Conservation (phyloP, 23 red algal genomes). For the Chondrus crispus region DNA sequence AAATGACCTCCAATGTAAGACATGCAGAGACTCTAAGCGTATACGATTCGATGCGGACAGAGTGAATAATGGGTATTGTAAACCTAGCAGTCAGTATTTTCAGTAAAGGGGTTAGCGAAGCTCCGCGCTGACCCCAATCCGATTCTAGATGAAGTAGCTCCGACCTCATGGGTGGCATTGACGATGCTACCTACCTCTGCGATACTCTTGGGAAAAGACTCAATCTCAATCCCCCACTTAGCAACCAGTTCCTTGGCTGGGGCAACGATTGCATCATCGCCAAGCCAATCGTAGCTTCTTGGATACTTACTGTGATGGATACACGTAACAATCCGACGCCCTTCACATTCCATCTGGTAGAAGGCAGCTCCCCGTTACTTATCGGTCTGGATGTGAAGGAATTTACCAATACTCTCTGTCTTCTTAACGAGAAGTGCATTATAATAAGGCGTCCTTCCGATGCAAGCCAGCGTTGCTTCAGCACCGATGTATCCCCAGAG, state of each 20-base stretch:
- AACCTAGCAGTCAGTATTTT: neutral
- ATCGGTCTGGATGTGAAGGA: neutral
- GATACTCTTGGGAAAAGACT: neutral
- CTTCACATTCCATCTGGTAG: neutral
- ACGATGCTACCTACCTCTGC: neutral
- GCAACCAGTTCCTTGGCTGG: neutral
- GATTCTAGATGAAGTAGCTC: constrained; percentile 27
- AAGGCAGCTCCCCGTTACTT: neutral
- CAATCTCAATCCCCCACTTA: neutral
- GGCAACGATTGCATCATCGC: neutral
- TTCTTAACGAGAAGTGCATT: neutral
- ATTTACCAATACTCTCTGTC: neutral
- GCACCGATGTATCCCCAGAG: neutral
- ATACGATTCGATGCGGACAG: too few relatives aligned
- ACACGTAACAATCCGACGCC: neutral
- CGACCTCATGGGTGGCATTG: neutral
- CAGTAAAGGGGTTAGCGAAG: neutral
- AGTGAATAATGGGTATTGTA: too few relatives aligned
- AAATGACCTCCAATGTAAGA: too few relatives aligned
- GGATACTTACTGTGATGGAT: neutral
- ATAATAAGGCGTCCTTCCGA: neutral
- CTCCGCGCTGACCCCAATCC: neutral
- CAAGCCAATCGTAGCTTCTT: neutral
- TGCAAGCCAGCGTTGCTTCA: neutral
- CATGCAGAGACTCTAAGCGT: too few relatives aligned